phyloP scores from a whole-genome alignment of 176 grass and related monocot species.

The Paspalum vaginatum region DNA sequence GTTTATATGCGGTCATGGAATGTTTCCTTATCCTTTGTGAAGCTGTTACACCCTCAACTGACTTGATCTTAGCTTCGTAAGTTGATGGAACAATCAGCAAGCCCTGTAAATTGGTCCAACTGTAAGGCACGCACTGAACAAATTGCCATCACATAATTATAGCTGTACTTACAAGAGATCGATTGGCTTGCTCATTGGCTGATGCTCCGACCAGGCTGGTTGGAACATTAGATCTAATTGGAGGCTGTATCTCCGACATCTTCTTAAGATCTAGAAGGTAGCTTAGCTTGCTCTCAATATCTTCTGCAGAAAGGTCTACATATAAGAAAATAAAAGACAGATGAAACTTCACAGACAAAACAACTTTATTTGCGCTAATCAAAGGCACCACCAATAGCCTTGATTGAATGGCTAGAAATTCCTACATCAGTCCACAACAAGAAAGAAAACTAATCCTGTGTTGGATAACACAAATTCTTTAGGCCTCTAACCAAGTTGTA shows the following conservation, averaged over 20 bases:
- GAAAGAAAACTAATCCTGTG: background rate
- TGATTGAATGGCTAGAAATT: background rate
- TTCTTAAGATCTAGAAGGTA: constrained; percentile 25
- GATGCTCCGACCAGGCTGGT: constrained; percentile 3
- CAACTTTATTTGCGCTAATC: background rate
- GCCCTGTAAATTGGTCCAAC: background rate
- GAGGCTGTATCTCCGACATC: background rate
- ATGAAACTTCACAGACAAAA: background rate
- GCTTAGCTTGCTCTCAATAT: background rate
- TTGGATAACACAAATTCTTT: background rate
- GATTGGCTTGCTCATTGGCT: background rate
- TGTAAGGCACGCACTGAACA: background rate
- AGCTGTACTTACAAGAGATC: background rate
- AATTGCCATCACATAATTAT: background rate
- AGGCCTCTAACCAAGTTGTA: background rate
- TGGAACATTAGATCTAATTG: background rate
- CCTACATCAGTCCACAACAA: background rate
- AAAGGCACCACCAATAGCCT: background rate
- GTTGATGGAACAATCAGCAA: background rate
- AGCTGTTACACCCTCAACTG: background rate
- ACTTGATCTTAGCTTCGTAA: background rate
- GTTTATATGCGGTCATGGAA: background rate
- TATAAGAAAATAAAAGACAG: background rate
- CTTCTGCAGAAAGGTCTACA: constrained; percentile 14
- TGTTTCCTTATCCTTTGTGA: background rate